These are phyloP conservation scores for Kodamaea leandrae DNA, from an alignment of 805 yeast species.

Conservation along the genomic window DNA sequence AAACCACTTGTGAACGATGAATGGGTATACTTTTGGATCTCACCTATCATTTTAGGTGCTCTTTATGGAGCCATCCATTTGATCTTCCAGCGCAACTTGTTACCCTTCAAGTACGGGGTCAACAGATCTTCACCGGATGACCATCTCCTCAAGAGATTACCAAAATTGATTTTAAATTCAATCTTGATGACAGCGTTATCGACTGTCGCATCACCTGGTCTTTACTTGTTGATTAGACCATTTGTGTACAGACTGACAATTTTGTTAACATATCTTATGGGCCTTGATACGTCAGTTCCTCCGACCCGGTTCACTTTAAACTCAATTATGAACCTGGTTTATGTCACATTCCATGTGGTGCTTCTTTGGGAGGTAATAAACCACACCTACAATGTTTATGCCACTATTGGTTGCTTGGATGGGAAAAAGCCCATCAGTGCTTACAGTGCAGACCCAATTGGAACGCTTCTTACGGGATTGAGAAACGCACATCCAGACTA, in stretches of 20 bases:
- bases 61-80: slow-evolving; percentile 52
- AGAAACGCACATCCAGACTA: slow-evolving; percentile 43
- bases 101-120: slow-evolving; percentile 46
- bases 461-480: slow-evolving; percentile 63
- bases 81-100: slow-evolving; percentile 52
- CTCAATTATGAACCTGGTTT: slow-evolving; percentile 27
- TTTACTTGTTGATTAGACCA: slow-evolving; percentile 41
- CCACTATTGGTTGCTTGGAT: slow-evolving; percentile 70
- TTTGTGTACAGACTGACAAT: slow-evolving; percentile 37
- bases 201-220: slow-evolving; percentile 33
- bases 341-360: slow-evolving; percentile 33
- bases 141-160: slow-evolving; percentile 25
- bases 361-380: slow-evolving; percentile 55
- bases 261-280: slow-evolving; percentile 26
- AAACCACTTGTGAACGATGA: slow-evolving; percentile 40
- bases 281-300: slow-evolving; percentile 44
- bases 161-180: slow-evolving; percentile 37
- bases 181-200: slow-evolving; percentile 29
- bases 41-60: slow-evolving; percentile 37
- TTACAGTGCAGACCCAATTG: slow-evolving; percentile 58
- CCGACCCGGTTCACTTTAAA: slow-evolving; percentile 30
- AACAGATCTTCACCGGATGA: slow-evolving; percentile 40
- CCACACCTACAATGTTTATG: slow-evolving; percentile 59
- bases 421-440: slow-evolving; percentile 60
- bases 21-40: slow-evolving; percentile 51